Conservation (phyloP, 768 basidiomycete genomes). For the Russula sp. region DNA sequence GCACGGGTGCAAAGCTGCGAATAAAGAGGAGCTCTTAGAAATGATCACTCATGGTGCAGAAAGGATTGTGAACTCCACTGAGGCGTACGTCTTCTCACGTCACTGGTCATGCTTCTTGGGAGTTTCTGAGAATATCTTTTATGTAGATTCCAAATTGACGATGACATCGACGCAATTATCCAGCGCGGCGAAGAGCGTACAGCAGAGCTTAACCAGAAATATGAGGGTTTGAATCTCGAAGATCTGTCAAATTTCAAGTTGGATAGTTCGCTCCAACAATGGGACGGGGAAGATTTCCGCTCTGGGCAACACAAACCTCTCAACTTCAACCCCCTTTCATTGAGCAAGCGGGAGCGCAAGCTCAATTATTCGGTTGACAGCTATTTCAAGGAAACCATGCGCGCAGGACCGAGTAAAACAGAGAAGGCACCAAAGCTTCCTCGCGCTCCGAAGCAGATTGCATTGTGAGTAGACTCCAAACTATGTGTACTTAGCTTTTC, state of each 20-base stretch:
- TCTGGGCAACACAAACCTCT: slow-evolving; percentile 63
- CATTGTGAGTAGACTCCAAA: slow-evolving; percentile 45
- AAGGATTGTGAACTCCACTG: slow-evolving; percentile 80
- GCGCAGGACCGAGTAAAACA: slow-evolving; percentile 66
- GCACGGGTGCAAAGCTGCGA: slow-evolving; percentile 50
- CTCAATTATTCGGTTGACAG: slow-evolving; percentile 91
- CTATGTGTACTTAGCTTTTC: neutral
- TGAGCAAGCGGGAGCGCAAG: slow-evolving; percentile 92
- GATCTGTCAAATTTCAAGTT: slow-evolving; percentile 97
- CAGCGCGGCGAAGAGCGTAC: slow-evolving; percentile 87
- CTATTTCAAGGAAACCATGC: slow-evolving; percentile 91
- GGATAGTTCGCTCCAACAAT: slow-evolving; percentile 83
- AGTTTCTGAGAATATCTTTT: neutral
- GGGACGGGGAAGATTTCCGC: slow-evolving; percentile 94
- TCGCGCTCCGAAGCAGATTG: slow-evolving; percentile 81
- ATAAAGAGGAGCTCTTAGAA: slow-evolving; percentile 93
- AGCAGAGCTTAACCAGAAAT: slow-evolving; percentile 80
- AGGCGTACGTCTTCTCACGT: slow-evolving; percentile 47
- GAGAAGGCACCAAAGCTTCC: slow-evolving; percentile 81
- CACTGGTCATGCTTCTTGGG: neutral
- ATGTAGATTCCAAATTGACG: slow-evolving; percentile 63
- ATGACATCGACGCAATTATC: slow-evolving; percentile 94
- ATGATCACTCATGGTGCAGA: slow-evolving; percentile 99
- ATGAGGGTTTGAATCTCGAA: slow-evolving; percentile 87
- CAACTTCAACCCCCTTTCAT: slow-evolving; percentile 71